phyloP scores from a whole-genome alignment of 352 stramenopile species.

The Pythium rhizo-oryzae region DNA sequence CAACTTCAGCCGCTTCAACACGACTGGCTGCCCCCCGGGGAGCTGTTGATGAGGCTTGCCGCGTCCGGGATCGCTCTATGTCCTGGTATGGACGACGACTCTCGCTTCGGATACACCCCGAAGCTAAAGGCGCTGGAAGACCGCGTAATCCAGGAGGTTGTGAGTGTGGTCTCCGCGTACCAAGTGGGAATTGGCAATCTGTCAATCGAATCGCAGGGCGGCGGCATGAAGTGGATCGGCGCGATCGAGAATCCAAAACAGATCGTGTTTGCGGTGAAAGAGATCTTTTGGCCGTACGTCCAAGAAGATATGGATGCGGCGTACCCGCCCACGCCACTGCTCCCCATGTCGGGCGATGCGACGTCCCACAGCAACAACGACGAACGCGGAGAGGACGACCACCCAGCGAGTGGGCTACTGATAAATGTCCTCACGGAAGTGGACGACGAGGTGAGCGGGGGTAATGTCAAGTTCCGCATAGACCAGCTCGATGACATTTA shows the following conservation, averaged over 20 bases:
- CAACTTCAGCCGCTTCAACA: constrained; percentile 49
- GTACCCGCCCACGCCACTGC: constrained; percentile 16
- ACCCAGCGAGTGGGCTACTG: constrained; percentile 40
- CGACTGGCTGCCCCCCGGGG: constrained; percentile 47
- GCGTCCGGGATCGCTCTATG: constrained; percentile 65
- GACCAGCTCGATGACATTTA: constrained; percentile 60
- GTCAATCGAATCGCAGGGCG: constrained; percentile 27
- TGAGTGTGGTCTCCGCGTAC: constrained; percentile 64
- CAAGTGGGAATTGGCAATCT: constrained; percentile 56
- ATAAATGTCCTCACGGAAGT: constrained; percentile 74
- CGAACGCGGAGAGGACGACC: constrained; percentile 24
- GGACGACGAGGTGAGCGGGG: constrained; percentile 59
- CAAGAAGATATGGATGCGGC: constrained; percentile 23
- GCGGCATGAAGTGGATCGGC: constrained; percentile 33
- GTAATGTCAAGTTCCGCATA: constrained; percentile 73
- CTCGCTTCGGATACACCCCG: constrained; percentile 38
- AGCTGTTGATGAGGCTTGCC: constrained; percentile 56
- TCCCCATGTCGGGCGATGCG: constrained; percentile 8
- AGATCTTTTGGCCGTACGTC: constrained; percentile 83
- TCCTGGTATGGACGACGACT: constrained; percentile 41
- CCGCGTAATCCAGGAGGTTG: constrained; percentile 67
- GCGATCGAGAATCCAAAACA: constrained; percentile 51
- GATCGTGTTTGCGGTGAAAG: constrained; percentile 73
- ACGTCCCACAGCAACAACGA: constrained; percentile 2
- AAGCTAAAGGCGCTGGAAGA: constrained; percentile 74